Evolutionary conservation across 352 stramenopile species (phyloP).

Genomic region (Globisporangium recalcitrans): DNA sequence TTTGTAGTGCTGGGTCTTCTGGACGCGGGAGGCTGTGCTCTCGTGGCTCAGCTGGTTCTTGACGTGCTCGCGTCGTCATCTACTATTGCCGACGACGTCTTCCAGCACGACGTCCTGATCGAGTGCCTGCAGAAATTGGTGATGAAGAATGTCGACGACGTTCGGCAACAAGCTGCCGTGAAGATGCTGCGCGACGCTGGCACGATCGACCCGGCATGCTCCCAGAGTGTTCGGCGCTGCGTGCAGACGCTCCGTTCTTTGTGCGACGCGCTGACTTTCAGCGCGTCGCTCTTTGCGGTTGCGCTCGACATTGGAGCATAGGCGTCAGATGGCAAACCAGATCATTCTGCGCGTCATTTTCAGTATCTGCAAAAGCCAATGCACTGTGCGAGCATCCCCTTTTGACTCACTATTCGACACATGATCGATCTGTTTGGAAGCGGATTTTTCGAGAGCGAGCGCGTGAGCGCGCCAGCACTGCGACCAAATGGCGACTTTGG

Average conservation of each 20-base stretch:
- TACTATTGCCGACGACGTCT: conserved; percentile 19
- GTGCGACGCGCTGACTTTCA: conserved; percentile 37
- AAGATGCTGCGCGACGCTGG: conserved; percentile 48
- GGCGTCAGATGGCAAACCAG: no score
- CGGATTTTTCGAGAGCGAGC: no score
- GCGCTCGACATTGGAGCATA: conserved; percentile 31
- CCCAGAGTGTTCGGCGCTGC: conserved; percentile 26
- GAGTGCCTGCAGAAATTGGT: conserved; percentile 42
- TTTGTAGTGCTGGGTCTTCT: conserved; percentile 43
- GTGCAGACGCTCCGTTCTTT: conserved; percentile 28
- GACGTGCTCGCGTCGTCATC: conserved; percentile 16
- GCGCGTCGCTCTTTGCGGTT: conserved; percentile 53
- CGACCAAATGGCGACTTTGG: no score
- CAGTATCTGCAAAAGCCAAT: no score
- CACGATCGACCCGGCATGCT: conserved; percentile 18
- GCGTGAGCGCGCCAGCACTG: no score
- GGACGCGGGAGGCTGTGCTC: conserved; percentile 29
- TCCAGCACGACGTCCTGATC: conserved; percentile 30
- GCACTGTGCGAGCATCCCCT: no score
- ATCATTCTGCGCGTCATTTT: neutral
- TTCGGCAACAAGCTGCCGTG: conserved; percentile 51
- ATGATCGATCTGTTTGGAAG: neutral
- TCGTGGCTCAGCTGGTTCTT: conserved; percentile 30
- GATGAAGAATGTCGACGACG: conserved; percentile 44
- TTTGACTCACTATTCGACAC: no score